These are phyloP conservation scores for Neotropicomus parvogracilis DNA, from an alignment of 1,284 basidiomycete genomes.

Conservation along the genomic window DNA sequence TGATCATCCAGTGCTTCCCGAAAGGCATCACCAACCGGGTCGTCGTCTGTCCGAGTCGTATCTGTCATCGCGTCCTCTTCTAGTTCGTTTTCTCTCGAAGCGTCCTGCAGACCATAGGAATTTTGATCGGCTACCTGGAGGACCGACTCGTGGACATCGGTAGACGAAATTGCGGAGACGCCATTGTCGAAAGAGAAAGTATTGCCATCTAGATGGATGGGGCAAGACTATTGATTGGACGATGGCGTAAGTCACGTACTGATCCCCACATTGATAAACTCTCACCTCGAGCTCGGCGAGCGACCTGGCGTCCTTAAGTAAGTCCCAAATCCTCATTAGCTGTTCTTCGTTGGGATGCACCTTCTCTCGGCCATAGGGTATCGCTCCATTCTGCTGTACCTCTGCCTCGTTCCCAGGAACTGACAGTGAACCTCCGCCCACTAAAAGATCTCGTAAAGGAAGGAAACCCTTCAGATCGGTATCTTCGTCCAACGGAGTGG, in stretches of 20 bases:
- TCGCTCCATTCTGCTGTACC: constrained; percentile 16
- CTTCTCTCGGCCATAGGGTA: constrained; percentile 39
- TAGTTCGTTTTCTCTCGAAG: constrained; percentile 6
- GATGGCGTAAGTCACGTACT: constrained; percentile 16
- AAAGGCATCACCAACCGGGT: constrained; percentile 78
- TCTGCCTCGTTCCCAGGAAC: constrained; percentile 18
- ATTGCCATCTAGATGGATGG: constrained; percentile 23
- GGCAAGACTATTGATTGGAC: constrained; percentile 24
- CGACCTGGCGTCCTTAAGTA: constrained; percentile 71
- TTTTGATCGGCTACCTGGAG: constrained; percentile 17
- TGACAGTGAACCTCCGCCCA: constrained; percentile 10
- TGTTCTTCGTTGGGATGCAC: constrained; percentile 95
- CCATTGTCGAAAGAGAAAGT: constrained; percentile 18
- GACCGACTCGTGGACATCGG: constrained; percentile 1
- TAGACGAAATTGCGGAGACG: constrained; percentile 9
- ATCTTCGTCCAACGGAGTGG: constrained; percentile 84
- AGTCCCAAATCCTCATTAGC: constrained; percentile 87
- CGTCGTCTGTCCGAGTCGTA: constrained; percentile 72
- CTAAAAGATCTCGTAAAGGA: constrained; percentile 66
- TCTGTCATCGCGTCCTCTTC: constrained; percentile 73
- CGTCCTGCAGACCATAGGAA: constrained; percentile 6
- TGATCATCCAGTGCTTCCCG: constrained; percentile 50
- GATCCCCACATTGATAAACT: constrained; percentile 9
- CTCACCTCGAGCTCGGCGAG: constrained; percentile 60
- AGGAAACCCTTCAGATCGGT: constrained; percentile 85